These are phyloP conservation scores for Salix viminalis DNA, from an alignment of 345 rosid genomes.

Conservation along the genomic window DNA sequence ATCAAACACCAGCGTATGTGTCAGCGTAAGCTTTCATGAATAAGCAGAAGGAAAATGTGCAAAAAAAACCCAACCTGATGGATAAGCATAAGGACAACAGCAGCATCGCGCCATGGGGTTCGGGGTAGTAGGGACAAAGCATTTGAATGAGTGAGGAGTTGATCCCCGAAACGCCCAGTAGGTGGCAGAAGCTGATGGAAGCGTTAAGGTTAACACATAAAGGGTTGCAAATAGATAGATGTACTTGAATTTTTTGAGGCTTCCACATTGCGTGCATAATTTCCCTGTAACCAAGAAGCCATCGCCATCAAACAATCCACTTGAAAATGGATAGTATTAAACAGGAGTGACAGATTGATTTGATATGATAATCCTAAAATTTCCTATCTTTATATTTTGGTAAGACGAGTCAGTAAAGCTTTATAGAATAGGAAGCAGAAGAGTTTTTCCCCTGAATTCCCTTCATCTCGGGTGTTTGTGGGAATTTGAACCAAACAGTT, in stretches of 20 bases:
- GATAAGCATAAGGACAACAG: conserved; percentile 73
- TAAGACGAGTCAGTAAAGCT: background rate
- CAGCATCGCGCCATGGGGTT: conserved; percentile 64
- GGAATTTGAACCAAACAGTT: background rate
- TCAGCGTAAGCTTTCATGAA: background rate
- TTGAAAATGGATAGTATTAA: background rate
- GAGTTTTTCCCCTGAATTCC: background rate
- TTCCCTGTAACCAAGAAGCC: conserved; percentile 40
- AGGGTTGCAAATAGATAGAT: conserved; percentile 69
- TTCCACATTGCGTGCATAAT: conserved; percentile 94
- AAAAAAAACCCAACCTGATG: conserved; percentile 53
- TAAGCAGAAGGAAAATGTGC: background rate
- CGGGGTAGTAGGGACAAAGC: conserved; percentile 72
- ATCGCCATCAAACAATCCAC: background rate
- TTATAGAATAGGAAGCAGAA: background rate
- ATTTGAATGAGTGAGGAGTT: conserved; percentile 67
- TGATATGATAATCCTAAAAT: background rate
- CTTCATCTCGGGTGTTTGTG: background rate
- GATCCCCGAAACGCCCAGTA: conserved; percentile 88
- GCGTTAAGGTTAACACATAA: conserved; percentile 72
- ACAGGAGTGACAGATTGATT: background rate
- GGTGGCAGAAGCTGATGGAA: conserved; percentile 68
- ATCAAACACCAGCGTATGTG: background rate
- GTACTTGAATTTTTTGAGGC: conserved; percentile 78
- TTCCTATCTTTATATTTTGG: background rate